Evolutionary conservation across 805 yeast species (phyloP).

Genomic region (Candida adriatica): DNA sequence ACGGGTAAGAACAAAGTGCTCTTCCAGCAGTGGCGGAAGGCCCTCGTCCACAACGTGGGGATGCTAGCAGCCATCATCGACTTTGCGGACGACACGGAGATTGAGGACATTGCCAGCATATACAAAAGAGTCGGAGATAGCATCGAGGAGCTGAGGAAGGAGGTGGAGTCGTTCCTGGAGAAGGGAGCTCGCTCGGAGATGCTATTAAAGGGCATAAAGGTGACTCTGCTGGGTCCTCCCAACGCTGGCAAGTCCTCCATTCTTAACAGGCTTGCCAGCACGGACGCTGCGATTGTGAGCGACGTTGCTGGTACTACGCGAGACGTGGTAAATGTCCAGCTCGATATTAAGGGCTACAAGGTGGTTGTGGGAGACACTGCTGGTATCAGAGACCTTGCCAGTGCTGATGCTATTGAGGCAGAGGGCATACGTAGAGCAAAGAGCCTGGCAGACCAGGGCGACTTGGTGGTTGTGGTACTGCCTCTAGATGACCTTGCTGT

Average conservation of each 20-base stretch:
- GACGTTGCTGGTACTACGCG: conserved; percentile 91
- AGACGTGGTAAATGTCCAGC: conserved; percentile 74
- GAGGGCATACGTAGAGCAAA: conserved; percentile 83
- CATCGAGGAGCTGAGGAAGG: conserved; percentile 34
- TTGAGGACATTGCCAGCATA: conserved; percentile 54
- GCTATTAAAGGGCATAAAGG: conserved; percentile 61
- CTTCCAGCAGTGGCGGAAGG: conserved; percentile 61
- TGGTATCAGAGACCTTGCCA: conserved; percentile 55
- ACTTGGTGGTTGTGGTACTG: conserved; percentile 60
- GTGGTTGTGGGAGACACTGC: conserved; percentile 89
- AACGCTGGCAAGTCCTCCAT: conserved; percentile 95
- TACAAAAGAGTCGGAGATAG: conserved; percentile 42
- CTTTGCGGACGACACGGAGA: conserved; percentile 89
- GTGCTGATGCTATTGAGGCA: conserved; percentile 53
- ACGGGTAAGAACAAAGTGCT: conserved; percentile 55
- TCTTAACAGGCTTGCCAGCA: conserved; percentile 64
- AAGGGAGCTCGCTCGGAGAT: conserved; percentile 55
- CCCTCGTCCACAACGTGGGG: conserved; percentile 61
- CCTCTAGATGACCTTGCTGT: conserved; percentile 37
- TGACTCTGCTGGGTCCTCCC: conserved; percentile 83
- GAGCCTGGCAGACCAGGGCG: conserved; percentile 49
- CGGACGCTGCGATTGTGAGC: conserved; percentile 88
- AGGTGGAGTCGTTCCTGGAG: conserved; percentile 35
- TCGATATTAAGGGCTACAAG: conserved; percentile 80
- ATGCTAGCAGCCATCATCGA: conserved; percentile 83